phyloP scores from a whole-genome alignment of 208 protist genomes.

The Acanthamoeba lenticulata region DNA sequence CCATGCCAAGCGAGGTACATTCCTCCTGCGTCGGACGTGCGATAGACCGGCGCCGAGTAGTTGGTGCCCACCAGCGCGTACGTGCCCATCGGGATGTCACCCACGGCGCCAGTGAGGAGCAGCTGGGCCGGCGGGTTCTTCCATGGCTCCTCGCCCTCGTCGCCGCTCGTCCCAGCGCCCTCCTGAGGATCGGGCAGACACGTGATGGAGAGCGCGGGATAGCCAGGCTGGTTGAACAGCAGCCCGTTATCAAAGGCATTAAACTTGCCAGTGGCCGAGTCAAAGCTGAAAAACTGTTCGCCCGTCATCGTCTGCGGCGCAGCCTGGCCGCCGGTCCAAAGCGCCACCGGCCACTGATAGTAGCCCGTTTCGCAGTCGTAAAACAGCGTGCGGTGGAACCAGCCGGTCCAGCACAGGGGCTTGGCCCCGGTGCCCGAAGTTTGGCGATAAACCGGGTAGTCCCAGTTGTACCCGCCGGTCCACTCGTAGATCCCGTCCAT shows the following conservation, averaged over 20 bases:
- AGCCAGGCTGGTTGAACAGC: neutral
- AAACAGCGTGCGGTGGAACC: neutral
- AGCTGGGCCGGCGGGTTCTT: neutral
- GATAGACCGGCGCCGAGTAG: neutral
- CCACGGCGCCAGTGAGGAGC: neutral
- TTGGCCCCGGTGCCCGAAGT: neutral
- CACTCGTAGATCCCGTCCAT: neutral
- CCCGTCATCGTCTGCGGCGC: neutral
- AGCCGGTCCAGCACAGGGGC: neutral
- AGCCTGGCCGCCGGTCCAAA: neutral
- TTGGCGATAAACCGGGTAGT: neutral
- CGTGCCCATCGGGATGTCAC: neutral
- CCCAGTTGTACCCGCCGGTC: neutral
- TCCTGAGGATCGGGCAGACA: neutral
- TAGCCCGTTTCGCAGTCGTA: neutral
- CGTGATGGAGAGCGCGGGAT: neutral
- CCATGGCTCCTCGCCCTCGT: no score
- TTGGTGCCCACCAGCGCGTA: neutral
- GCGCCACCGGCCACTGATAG: neutral
- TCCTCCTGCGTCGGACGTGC: no score
- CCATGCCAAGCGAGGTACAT: neutral
- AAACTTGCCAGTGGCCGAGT: neutral
- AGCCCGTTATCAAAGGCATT: neutral
- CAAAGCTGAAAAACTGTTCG: neutral
- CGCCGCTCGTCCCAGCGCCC: no score